phyloP scores from a whole-genome alignment of 495 filamentous ascomycete genomes.

The Cryomyces antarcticus region DNA sequence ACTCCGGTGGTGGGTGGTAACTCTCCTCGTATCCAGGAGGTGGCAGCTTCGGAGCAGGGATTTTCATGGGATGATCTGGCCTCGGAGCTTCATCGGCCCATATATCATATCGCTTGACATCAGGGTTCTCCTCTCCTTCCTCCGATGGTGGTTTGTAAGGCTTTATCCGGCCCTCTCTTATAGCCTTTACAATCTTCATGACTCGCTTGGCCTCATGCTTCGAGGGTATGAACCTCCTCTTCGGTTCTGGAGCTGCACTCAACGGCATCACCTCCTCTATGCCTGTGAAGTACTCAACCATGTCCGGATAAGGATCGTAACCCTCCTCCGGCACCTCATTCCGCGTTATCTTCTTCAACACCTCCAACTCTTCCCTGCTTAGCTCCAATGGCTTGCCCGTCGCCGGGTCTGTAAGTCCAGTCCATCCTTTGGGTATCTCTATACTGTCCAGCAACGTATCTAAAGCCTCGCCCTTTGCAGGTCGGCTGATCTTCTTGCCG shows the following conservation, averaged over 20 bases:
- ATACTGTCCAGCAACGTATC: constrained; percentile 92
- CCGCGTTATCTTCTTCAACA: constrained; percentile 74
- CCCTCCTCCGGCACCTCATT: constrained; percentile 74
- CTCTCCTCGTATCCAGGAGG: constrained; percentile 88
- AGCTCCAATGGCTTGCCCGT: constrained; percentile 84
- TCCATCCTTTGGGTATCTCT: constrained; percentile 96
- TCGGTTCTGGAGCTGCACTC: constrained; percentile 85
- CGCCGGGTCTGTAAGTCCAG: constrained; percentile 76
- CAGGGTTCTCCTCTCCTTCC: constrained; percentile 40
- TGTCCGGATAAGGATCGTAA: constrained; percentile 78
- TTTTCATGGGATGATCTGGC: constrained; percentile 78
- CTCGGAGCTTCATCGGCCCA: constrained; percentile 80
- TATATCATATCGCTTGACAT: constrained; percentile 58
- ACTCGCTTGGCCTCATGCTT: constrained; percentile 93
- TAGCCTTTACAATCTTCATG: constrained; percentile 95
- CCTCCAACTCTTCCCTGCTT: constrained; percentile 70
- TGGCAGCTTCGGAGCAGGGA: constrained; percentile 87
- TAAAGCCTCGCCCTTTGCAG: constrained; percentile 79
- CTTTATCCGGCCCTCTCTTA: constrained; percentile 79
- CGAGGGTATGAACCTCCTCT: constrained; percentile 88
- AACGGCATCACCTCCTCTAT: constrained; percentile 85
- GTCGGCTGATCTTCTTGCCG: constrained; percentile 91
- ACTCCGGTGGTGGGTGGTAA: constrained; percentile 92
- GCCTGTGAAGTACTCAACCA: constrained; percentile 80
- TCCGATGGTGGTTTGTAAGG: constrained; percentile 72